Percentiles rank a stretch among this genome's conserved stretches.
Evolutionary conservation across 495 filamentous ascomycete genomes (phyloP).

Genomic region (Penicillium maclennaniae): DNA sequence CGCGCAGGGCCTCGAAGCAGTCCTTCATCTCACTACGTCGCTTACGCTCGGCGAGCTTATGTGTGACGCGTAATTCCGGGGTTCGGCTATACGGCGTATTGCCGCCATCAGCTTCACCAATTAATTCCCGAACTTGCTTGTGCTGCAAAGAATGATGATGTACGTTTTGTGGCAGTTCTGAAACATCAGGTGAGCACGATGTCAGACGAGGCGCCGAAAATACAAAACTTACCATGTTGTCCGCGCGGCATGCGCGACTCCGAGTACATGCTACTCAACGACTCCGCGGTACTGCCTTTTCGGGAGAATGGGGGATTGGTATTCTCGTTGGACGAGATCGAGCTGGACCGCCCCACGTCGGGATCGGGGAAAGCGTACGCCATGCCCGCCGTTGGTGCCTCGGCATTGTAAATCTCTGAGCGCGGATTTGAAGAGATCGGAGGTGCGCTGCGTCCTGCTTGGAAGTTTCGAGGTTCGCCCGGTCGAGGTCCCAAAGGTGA

Average conservation of each 20-base stretch:
- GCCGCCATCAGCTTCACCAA: conserved; percentile 57
- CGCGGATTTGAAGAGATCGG: conserved; percentile 72
- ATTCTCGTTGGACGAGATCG: conserved; percentile 53
- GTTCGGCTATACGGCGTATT: conserved; percentile 86
- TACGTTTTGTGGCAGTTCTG: conserved; percentile 47
- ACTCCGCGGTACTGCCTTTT: conserved; percentile 69
- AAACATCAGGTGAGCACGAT: conserved; percentile 10
- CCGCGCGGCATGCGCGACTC: conserved; percentile 67
- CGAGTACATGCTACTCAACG: conserved; percentile 71
- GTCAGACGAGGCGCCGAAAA: background rate
- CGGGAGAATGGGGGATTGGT: conserved; percentile 50
- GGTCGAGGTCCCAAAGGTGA: conserved; percentile 47
- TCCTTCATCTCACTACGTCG: conserved; percentile 98
- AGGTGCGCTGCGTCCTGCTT: conserved; percentile 62
- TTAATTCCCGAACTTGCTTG: conserved; percentile 63
- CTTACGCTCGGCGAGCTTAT: conserved; percentile 95
- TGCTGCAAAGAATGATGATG: conserved; percentile 78
- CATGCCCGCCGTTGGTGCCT: conserved; percentile 76
- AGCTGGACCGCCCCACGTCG: conserved; percentile 54
- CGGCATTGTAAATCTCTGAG: conserved; percentile 74
- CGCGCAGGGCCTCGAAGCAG: conserved; percentile 81
- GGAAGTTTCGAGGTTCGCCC: conserved; percentile 51
- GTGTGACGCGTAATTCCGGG: conserved; percentile 88
- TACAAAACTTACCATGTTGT: conserved; percentile 51
- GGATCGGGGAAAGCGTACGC: conserved; percentile 82